A percentile compares a stretch with the other conserved stretches of the same genome.
Evolutionary conservation across 352 stramenopile species (phyloP).

Genomic region (Pythium scleroteichum): DNA sequence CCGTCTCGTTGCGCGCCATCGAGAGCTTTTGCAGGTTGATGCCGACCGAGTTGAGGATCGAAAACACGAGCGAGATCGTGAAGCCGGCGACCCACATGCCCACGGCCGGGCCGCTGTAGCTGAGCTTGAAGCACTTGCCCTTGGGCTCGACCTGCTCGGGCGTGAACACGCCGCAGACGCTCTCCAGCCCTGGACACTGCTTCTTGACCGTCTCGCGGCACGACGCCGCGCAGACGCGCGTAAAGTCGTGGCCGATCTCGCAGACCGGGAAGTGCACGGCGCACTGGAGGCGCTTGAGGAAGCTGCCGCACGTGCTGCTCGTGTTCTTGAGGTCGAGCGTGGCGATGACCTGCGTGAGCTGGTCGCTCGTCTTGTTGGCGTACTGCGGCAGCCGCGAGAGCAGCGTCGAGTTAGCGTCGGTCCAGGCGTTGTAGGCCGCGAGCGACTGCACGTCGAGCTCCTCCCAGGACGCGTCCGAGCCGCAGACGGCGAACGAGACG

Average conservation of each 20-base stretch:
- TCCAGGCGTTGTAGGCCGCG: conserved; percentile 48
- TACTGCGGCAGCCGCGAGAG: conserved; percentile 59
- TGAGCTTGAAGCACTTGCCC: conserved; percentile 79
- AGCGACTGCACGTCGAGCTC: conserved; percentile 52
- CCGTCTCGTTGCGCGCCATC: conserved; percentile 72
- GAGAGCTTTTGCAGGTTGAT: conserved; percentile 92
- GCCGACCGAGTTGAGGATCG: conserved; percentile 87
- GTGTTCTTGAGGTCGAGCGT: conserved; percentile 63
- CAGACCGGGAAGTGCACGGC: conserved; percentile 78
- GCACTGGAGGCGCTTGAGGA: conserved; percentile 67
- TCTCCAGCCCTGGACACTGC: conserved; percentile 58
- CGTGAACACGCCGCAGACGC: conserved; percentile 52
- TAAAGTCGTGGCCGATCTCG: conserved; percentile 74
- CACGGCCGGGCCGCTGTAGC: conserved; percentile 65
- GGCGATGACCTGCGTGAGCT: conserved; percentile 43
- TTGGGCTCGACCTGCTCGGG: conserved; percentile 56
- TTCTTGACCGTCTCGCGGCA: conserved; percentile 62
- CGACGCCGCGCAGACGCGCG: conserved; percentile 60
- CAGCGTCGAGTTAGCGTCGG: conserved; percentile 42
- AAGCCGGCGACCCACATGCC: conserved; percentile 88
- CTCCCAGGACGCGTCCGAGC: conserved; percentile 55
- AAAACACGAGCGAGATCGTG: conserved; percentile 87
- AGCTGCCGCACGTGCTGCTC: conserved; percentile 54
- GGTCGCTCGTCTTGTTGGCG: conserved; percentile 28
- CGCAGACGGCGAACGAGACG: conserved; percentile 74